A percentile compares a stretch with the other conserved stretches of the same genome.
phyloP scores from a whole-genome alignment of 2,329 filamentous ascomycete genomes.

The Xylariaceae sp. region DNA sequence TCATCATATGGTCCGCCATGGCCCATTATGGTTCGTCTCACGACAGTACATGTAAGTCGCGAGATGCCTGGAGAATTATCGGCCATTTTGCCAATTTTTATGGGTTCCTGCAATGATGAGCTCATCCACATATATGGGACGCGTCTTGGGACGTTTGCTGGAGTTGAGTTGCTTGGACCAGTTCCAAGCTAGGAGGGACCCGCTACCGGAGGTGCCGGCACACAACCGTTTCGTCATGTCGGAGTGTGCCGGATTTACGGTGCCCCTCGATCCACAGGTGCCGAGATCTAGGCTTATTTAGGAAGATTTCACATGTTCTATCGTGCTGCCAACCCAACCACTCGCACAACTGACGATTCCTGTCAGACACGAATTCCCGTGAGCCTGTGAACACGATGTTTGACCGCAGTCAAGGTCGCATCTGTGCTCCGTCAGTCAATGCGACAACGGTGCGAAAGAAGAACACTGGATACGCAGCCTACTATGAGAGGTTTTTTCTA shows the following conservation, averaged over 20 bases:
- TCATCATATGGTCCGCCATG: background rate
- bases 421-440: background rate
- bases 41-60: background rate
- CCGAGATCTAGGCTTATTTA: background rate
- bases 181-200: background rate
- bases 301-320: background rate
- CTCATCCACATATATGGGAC: constrained; percentile 26
- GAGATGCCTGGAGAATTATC: background rate
- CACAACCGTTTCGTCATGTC: background rate
- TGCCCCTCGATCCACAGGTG: background rate
- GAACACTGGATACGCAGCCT: background rate
- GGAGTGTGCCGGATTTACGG: background rate
- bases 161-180: background rate
- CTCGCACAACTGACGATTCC: too few relatives aligned
- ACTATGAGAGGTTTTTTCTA: constrained; percentile 16
- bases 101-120: constrained; percentile 13
- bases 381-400: too few relatives aligned
- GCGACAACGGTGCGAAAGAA: background rate
- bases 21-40: background rate
- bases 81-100: background rate
- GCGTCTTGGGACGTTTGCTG: constrained; percentile 18
- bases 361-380: too few relatives aligned
- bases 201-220: background rate
- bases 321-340: background rate
- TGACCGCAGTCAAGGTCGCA: too few relatives aligned